These are phyloP conservation scores for Trebouxiophyceae sp. DNA, from an alignment of 163 green algal genomes.

Conservation along the genomic window DNA sequence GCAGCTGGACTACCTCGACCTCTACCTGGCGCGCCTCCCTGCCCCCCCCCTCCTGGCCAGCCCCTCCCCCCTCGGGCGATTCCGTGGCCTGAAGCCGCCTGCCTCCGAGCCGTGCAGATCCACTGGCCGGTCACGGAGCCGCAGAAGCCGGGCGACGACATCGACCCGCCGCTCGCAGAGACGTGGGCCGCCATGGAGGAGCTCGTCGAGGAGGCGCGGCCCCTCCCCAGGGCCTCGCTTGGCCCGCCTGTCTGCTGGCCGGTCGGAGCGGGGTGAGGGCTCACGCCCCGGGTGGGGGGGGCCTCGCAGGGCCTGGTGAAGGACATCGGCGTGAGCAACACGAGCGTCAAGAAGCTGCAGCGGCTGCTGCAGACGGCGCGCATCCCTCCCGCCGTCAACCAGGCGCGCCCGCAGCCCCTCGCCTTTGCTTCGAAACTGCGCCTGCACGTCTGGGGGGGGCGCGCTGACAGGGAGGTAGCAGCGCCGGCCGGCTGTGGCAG, in stretches of 20 bases:
- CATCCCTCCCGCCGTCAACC: conserved; percentile 55
- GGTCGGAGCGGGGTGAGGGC: too few species aligned
- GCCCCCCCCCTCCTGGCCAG: not conserved
- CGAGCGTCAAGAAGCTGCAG: conserved; percentile 60
- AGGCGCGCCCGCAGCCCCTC: conserved; percentile 37
- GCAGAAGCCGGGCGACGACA: not conserved
- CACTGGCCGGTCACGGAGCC: conserved; percentile 65
- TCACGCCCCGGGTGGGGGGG: too few species aligned
- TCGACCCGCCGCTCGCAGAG: conserved; percentile 14
- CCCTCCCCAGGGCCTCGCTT: too few species aligned
- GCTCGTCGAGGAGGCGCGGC: conserved; percentile 33
- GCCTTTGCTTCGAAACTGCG: too few species aligned
- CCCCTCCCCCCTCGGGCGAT: not conserved
- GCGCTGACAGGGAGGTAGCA: too few species aligned
- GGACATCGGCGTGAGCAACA: conserved; percentile 81
- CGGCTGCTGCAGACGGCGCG: conserved; percentile 35
- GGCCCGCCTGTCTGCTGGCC: too few species aligned
- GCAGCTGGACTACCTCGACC: conserved; percentile 78
- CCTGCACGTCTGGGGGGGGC: too few species aligned
- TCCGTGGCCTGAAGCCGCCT: too few species aligned
- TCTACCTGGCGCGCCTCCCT: conserved; percentile 69
- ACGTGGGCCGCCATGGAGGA: conserved; percentile 87
- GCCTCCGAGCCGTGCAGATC: conserved; percentile 34
- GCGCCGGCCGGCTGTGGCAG: too few species aligned
- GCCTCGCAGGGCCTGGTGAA: conserved; percentile 49